Evolutionary conservation across 441 rosid genomes (phyloP).

Genomic region (Gossypium lobatum): DNA sequence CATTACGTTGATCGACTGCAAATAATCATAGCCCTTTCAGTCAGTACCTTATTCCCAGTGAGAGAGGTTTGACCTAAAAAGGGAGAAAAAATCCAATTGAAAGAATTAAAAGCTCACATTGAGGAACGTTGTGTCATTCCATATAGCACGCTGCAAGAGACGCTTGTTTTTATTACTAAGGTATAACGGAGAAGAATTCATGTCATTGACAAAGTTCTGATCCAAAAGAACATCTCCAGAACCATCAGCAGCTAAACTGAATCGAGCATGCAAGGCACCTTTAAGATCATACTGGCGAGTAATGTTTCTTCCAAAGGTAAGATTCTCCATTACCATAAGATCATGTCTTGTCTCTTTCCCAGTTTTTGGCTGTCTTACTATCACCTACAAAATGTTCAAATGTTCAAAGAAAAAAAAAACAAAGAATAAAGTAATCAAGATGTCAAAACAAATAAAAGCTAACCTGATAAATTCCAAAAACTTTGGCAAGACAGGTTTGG

Average conservation of each 20-base stretch:
- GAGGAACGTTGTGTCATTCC: conserved; percentile 92
- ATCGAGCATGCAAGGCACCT: conserved; percentile 85
- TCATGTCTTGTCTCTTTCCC: conserved; percentile 84
- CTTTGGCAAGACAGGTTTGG: conserved; percentile 96
- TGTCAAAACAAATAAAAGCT: conserved; percentile 3
- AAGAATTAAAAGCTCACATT: conserved; percentile 49
- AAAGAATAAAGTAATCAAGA: neutral
- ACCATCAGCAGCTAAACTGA: conserved; percentile 45
- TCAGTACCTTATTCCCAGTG: neutral
- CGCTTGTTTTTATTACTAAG: conserved; percentile 75
- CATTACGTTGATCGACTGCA: conserved; percentile 90
- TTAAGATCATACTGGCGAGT: conserved; percentile 91
- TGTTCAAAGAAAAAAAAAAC: conserved; percentile 4
- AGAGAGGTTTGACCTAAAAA: neutral
- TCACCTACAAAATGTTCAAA: conserved; percentile 48
- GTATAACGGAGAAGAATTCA: conserved; percentile 83
- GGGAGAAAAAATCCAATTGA: neutral
- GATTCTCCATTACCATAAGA: conserved; percentile 98
- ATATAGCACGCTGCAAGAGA: conserved; percentile 72
- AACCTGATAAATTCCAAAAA: conserved; percentile 96
- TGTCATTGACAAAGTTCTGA: conserved; percentile 90
- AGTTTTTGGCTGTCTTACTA: conserved; percentile 57
- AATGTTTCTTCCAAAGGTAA: conserved; percentile 61
- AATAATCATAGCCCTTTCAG: conserved; percentile 3
- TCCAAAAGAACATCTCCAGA: conserved; percentile 80